Percentiles rank a stretch among this genome's conserved stretches.
These are phyloP conservation scores for Chaetomium globosum DNA, from an alignment of 2,329 filamentous ascomycete species.

Conservation along the genomic window DNA sequence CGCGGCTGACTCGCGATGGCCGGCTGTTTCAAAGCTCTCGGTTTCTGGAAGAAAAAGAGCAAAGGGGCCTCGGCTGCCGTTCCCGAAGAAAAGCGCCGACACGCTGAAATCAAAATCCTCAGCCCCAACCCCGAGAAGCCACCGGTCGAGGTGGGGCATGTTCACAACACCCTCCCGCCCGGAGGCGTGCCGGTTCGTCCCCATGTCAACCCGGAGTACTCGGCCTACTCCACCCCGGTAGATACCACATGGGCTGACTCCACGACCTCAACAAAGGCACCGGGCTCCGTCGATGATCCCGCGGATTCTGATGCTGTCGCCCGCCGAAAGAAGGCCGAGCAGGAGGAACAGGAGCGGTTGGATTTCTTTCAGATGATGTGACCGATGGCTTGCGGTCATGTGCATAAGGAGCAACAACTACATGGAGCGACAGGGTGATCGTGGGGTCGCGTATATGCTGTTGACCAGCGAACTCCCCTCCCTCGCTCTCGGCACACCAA, in stretches of 20 bases:
- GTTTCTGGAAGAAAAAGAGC: constrained; percentile 12
- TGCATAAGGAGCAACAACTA: neutral
- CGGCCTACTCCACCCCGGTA: constrained; percentile 27
- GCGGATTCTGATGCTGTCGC: constrained; percentile 17
- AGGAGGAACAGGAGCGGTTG: constrained; percentile 35
- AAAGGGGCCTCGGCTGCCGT: neutral
- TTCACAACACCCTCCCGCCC: neutral
- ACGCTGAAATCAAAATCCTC: neutral
- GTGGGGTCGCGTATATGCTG: neutral
- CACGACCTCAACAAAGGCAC: neutral
- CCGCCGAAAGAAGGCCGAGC: constrained; percentile 29
- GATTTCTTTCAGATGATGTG: constrained; percentile 38
- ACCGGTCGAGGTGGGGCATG: neutral
- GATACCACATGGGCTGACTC: constrained; percentile 19
- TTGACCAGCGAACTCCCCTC: neutral
- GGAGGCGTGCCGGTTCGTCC: constrained; percentile 22
- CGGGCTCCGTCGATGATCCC: neutral
- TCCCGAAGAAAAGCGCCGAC: neutral
- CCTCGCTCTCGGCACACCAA: neutral
- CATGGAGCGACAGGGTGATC: neutral
- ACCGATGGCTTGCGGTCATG: constrained; percentile 4
- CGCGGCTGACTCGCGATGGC: constrained; percentile 3
- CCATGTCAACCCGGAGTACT: constrained; percentile 23
- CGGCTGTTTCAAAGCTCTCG: constrained; percentile 9
- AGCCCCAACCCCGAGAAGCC: constrained; percentile 7